These are phyloP conservation scores for Wickerhamiella qilinensis DNA, from an alignment of 805 yeast genomes.

Conservation along the genomic window DNA sequence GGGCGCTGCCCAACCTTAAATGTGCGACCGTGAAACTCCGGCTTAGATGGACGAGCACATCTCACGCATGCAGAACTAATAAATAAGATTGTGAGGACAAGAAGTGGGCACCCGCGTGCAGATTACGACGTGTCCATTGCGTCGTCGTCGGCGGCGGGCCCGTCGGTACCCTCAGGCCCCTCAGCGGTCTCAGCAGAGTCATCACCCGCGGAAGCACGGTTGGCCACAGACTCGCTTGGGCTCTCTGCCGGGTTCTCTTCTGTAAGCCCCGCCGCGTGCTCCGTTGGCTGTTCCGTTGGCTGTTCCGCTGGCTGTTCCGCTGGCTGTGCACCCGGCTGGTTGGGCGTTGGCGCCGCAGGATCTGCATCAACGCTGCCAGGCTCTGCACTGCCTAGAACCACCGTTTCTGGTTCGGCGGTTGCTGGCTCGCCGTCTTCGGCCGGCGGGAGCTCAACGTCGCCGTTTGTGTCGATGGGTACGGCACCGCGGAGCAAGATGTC, in stretches of 20 bases:
- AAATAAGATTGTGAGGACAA: not conserved
- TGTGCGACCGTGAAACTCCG: no score
- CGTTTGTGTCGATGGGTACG: not conserved
- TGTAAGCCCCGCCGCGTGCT: no score
- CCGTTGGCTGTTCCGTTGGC: not conserved
- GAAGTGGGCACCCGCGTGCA: not conserved
- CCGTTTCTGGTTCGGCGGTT: no score
- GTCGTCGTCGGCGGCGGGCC: not conserved
- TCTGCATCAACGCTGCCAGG: no score
- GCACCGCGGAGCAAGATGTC: constrained; percentile 14
- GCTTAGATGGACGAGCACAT: no score
- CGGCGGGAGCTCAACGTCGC: not conserved
- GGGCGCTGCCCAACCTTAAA: no score
- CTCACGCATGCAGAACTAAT: not conserved
- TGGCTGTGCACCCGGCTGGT: not conserved
- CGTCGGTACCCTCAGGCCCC: not conserved
- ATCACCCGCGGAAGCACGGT: not conserved
- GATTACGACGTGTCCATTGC: not conserved
- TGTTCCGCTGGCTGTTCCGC: not conserved
- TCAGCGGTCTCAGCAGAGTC: not conserved
- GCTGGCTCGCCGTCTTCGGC: not conserved
- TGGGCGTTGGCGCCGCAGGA: not conserved
- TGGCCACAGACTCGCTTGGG: no score
- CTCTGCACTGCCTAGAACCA: no score
- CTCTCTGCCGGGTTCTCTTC: no score